These are phyloP conservation scores for Ceratobasidium papillatum DNA, from an alignment of 1,284 basidiomycete genomes.

Conservation along the genomic window DNA sequence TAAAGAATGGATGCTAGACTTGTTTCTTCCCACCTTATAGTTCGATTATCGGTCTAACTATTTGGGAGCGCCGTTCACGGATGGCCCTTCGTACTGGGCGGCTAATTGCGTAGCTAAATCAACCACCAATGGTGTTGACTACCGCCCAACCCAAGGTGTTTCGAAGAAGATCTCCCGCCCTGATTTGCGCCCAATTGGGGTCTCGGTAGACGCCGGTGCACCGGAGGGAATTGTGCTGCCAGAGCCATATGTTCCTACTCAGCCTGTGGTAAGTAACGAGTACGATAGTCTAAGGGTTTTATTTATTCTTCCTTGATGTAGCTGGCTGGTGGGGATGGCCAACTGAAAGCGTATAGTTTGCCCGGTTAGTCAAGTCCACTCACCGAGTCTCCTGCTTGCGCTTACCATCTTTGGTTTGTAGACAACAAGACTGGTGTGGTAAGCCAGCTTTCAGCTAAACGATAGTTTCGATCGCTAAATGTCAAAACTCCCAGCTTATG, in stretches of 20 bases:
- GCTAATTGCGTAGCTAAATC: conserved; percentile 66
- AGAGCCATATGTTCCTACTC: conserved; percentile 59
- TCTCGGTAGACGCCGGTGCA: conserved; percentile 57
- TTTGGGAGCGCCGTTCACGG: conserved; percentile 62
- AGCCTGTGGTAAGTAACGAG: conserved; percentile 56
- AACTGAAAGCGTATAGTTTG: conserved; percentile 67
- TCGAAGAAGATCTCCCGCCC: conserved; percentile 2
- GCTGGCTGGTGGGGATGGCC: conserved; percentile 53
- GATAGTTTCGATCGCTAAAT: neutral
- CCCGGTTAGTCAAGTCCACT: conserved; percentile 52
- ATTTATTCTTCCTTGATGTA: neutral
- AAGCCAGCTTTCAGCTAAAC: conserved; percentile 46
- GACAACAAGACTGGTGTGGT: conserved; percentile 66
- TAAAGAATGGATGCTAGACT: neutral
- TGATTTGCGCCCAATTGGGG: neutral
- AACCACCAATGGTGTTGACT: conserved; percentile 66
- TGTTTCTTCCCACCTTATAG: conserved; percentile 2
- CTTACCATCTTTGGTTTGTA: neutral
- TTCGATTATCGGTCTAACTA: conserved; percentile 58
- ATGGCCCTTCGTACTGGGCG: conserved; percentile 64
- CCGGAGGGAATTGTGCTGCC: conserved; percentile 58
- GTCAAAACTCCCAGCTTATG: conserved; percentile 36
- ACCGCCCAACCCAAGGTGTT: conserved; percentile 45
- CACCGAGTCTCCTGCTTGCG: neutral
- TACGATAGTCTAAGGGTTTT: neutral